Base-by-base conservation (phyloP, 2,329 filamentous ascomycete species). In the Hypocreales sp. region DNA sequence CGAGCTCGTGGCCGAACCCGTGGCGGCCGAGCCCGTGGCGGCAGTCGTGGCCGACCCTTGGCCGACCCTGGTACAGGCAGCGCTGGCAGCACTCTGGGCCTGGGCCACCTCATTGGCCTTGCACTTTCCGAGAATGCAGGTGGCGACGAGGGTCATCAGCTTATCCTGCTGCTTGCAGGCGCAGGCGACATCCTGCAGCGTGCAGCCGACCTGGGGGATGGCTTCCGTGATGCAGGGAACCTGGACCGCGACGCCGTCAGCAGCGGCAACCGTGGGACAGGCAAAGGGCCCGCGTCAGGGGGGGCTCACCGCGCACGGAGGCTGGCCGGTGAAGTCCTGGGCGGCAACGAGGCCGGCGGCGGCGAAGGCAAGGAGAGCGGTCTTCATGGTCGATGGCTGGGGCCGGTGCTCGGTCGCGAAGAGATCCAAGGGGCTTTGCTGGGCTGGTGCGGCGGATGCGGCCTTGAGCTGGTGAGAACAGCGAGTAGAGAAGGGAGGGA, bases 371-470 rank as follows among this genome's bases (percentile, higher is more conserved):
- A 52, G 32, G 31, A 51, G 34, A 22, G 46, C 27, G 37, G 44
- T 36, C 55, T 59, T 61, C 57, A 61, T 61, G 13, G 39, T 58
- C 46, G 35, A n/a, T n/a, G n/a, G n/a, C n/a, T n/a, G n/a, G n/a
- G n/a, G n/a, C n/a, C n/a, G n/a, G n/a, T n/a, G n/a, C n/a, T n/a
- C n/a, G n/a, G n/a, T n/a, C n/a, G n/a, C n/a, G n/a, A n/a, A n/a
- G n/a, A n/a, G n/a, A n/a, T n/a, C n/a, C n/a, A n/a, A n/a, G n/a
- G n/a, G n/a, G n/a, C n/a, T n/a, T n/a, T n/a, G n/a, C n/a, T n/a
- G n/a, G n/a, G n/a, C n/a, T n/a, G n/a, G n/a, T n/a, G n/a, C n/a
- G n/a, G n/a, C n/a, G n/a, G n/a, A n/a, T n/a, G n/a, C n/a, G n/a
- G n/a, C n/a, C n/a, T n/a, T n/a, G n/a, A n/a, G n/a, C n/a, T n/a